These are phyloP conservation scores for Nannochloris sp. DNA, from an alignment of 139 green algal species.

Conservation along the genomic window DNA sequence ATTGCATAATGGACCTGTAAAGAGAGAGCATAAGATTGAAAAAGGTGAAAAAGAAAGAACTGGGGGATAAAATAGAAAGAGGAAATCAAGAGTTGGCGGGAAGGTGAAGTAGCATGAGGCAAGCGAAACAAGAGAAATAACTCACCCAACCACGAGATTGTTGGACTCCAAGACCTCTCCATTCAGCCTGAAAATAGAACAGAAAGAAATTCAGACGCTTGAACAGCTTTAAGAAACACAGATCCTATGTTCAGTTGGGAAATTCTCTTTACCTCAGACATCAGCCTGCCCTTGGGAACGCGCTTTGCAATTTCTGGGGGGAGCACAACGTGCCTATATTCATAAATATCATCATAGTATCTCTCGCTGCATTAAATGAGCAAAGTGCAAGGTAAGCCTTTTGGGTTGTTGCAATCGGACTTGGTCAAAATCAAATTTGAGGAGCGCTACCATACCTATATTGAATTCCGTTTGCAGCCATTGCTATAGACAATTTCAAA, in stretches of 20 bases:
- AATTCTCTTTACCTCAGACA: conserved; percentile 77
- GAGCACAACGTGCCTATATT: conserved; percentile 92
- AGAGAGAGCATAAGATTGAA: background rate
- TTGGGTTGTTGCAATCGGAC: background rate
- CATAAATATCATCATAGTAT: conserved; percentile 95
- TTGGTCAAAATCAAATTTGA: background rate
- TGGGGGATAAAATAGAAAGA: background rate
- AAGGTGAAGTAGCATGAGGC: too few species aligned
- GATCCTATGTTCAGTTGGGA: background rate
- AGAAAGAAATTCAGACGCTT: background rate
- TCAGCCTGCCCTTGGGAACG: conserved; percentile 82
- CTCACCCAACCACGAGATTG: conserved; percentile 89
- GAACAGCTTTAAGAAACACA: background rate
- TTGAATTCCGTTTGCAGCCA: conserved; percentile 27
- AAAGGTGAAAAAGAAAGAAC: background rate
- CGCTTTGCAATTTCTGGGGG: conserved; percentile 80
- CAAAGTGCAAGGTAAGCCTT: background rate
- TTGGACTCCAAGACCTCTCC: conserved; percentile 90
- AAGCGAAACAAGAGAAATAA: background rate
- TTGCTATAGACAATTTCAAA: too few species aligned
- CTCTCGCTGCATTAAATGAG: conserved; percentile 59
- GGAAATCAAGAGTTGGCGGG: too few species aligned
- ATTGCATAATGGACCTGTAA: conserved; percentile 85
- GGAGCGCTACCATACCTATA: conserved; percentile 12
- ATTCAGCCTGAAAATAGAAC: conserved; percentile 66